These are phyloP conservation scores for Nannizziopsis arthrosporioides DNA, from an alignment of 2,329 filamentous ascomycete genomes.

Conservation along the genomic window DNA sequence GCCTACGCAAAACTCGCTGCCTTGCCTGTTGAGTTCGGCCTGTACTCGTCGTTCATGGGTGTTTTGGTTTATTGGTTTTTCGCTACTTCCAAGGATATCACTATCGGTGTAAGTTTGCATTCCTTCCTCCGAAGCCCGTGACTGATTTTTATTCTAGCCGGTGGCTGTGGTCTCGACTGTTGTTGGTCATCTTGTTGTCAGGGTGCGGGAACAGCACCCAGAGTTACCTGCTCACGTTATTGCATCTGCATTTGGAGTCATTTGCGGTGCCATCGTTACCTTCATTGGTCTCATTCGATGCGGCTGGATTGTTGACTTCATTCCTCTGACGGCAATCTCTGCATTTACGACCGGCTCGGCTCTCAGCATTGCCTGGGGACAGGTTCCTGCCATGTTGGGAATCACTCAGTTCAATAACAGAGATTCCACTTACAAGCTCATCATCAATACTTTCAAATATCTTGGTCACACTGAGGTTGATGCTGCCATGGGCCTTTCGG, in stretches of 20 bases:
- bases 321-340: constrained; percentile 77
- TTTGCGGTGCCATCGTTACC: constrained; percentile 65
- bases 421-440: constrained; percentile 65
- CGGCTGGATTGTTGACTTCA: constrained; percentile 87
- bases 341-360: constrained; percentile 97
- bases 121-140: background rate
- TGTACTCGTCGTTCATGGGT: constrained; percentile 94
- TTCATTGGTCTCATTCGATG: constrained; percentile 66
- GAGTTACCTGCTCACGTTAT: constrained; percentile 50
- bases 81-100: constrained; percentile 96
- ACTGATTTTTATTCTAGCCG: constrained; percentile 44
- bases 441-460: constrained; percentile 70
- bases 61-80: constrained; percentile 96
- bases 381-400: constrained; percentile 72
- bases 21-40: constrained; percentile 68
- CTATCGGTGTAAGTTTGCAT: constrained; percentile 61
- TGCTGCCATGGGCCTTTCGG: constrained; percentile 77
- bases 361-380: constrained; percentile 73
- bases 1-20: constrained; percentile 78
- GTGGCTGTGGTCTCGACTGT: constrained; percentile 93
- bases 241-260: constrained; percentile 65
- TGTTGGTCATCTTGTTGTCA: constrained; percentile 65
- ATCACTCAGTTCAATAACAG: constrained; percentile 60
- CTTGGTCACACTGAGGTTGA: constrained; percentile 59
- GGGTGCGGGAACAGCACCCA: constrained; percentile 48